Evolutionary conservation across 2,329 filamentous ascomycete genomes (phyloP).

Genomic region (Colletotrichum scovillei): DNA sequence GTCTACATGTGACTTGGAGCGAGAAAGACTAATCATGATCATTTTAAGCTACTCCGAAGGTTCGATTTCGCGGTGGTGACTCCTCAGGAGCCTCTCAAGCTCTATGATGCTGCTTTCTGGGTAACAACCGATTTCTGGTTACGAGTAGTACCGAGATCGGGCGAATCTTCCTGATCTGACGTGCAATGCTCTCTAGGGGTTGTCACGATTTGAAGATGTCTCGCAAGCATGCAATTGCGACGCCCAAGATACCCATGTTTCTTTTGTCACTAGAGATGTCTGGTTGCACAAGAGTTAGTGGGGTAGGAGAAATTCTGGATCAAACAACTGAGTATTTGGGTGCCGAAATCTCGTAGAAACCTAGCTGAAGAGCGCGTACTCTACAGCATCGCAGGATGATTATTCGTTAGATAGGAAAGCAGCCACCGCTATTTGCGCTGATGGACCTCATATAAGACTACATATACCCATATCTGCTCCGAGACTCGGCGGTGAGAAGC

Average conservation of each 20-base stretch:
- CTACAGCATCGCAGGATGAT: too few species aligned
- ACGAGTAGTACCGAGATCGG: slow-evolving; percentile 30
- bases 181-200: background rate
- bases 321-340: too few species aligned
- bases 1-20: background rate
- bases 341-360: too few species aligned
- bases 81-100: slow-evolving; percentile 35
- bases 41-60: slow-evolving; percentile 42
- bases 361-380: too few species aligned
- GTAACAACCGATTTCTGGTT: slow-evolving; percentile 39
- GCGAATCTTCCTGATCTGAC: background rate
- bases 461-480: background rate
- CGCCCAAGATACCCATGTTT: background rate
- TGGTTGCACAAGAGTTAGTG: too few species aligned
- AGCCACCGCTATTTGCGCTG: background rate
- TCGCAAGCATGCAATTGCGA: background rate
- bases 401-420: too few species aligned
- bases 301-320: too few species aligned
- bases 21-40: background rate
- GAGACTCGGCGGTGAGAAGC: background rate
- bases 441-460: background rate
- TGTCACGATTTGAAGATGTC: background rate
- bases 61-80: slow-evolving; percentile 38
- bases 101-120: slow-evolving; percentile 37
- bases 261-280: too few species aligned